Conservation (phyloP, 2,329 filamentous ascomycete species). For the Fusarium sp. region DNA sequence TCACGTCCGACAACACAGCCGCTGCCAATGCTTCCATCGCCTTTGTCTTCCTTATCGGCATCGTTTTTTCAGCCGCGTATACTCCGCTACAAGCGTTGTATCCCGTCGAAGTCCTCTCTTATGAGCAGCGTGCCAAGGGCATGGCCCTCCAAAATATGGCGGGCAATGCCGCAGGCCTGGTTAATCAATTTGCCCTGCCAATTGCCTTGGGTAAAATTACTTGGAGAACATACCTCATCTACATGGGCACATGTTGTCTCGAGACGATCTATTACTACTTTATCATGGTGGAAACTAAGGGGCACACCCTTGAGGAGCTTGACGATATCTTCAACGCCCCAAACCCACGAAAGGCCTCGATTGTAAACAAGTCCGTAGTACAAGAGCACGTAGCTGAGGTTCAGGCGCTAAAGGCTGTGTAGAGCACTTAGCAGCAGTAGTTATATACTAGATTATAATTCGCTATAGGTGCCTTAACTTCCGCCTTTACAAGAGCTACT, state of each 20-base stretch:
- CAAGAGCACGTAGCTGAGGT: too few relatives aligned
- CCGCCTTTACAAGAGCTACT: too few relatives aligned
- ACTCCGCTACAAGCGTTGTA: constrained; percentile 54
- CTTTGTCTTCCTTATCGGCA: background rate
- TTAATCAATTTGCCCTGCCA: constrained; percentile 63
- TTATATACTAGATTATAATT: too few relatives aligned
- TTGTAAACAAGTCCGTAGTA: too few relatives aligned
- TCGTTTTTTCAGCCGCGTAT: background rate
- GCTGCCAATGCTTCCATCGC: background rate
- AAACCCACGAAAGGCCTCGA: background rate
- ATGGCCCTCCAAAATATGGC: constrained; percentile 64
- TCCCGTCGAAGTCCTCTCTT: constrained; percentile 66
- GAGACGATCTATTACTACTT: background rate
- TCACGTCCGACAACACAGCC: background rate
- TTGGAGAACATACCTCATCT: constrained; percentile 68
- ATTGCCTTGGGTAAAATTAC: constrained; percentile 64
- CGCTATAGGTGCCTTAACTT: too few relatives aligned
- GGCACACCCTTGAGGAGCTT: background rate
- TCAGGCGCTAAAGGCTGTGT: too few relatives aligned
- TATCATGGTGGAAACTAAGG: constrained; percentile 1
- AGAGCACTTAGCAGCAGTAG: too few relatives aligned
- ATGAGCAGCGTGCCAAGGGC: constrained; percentile 68
- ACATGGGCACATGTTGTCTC: constrained; percentile 58
- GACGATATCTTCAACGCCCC: background rate
- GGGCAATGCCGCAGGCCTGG: constrained; percentile 61